Conservation (phyloP, 495 filamentous ascomycete genomes). For the Acidomyces sp. region DNA sequence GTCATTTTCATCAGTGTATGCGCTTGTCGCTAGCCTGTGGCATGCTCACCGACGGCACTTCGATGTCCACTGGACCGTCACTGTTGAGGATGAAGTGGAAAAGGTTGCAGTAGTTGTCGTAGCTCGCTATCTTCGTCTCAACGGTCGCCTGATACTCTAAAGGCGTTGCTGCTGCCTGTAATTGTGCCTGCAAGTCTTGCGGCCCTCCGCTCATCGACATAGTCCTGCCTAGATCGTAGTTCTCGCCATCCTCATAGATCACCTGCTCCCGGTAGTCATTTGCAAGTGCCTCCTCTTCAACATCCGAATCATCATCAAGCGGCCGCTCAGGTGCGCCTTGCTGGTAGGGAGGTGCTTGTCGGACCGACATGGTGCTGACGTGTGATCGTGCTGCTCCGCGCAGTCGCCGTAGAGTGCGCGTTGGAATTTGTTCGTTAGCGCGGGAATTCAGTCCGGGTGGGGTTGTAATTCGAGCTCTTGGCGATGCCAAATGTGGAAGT, state of each 20-base stretch:
- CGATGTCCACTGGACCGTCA: conserved; percentile 90
- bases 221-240: conserved; percentile 53
- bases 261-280: conserved; percentile 93
- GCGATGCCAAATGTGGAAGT: too few species aligned
- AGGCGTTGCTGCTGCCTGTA: conserved; percentile 80
- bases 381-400: too few species aligned
- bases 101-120: conserved; percentile 96
- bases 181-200: conserved; percentile 80
- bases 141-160: conserved; percentile 88
- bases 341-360: conserved; percentile 29
- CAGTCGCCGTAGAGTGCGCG: too few species aligned
- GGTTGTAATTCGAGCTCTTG: too few species aligned
- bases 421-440: neutral
- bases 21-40: neutral
- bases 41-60: conserved; percentile 68
- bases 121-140: conserved; percentile 92
- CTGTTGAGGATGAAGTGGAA: conserved; percentile 99
- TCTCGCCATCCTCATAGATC: conserved; percentile 72
- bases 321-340: conserved; percentile 23
- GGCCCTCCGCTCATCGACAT: conserved; percentile 20
- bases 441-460: neutral
- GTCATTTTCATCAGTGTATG: conserved; percentile 9
- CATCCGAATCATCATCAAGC: conserved; percentile 71
- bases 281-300: conserved; percentile 85
- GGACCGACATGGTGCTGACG: conserved; percentile 29